These are phyloP conservation scores for Cicer chorassanicum DNA, from an alignment of 306 rosid species.

Conservation along the genomic window DNA sequence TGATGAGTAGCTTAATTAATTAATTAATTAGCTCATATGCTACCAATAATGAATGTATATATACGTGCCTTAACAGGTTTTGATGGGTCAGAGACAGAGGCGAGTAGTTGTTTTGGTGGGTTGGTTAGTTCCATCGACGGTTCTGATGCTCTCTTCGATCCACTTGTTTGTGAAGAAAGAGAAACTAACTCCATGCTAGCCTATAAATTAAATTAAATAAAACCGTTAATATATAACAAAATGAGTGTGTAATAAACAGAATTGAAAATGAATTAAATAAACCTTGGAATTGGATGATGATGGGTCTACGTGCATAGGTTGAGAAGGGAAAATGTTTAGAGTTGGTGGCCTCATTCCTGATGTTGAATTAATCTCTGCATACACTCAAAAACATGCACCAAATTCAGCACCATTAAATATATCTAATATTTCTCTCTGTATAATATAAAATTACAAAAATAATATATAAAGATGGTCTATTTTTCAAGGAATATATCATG, in stretches of 20 bases:
- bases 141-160: conserved; percentile 68
- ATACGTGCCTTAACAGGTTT: conserved; percentile 61
- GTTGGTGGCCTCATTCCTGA: conserved; percentile 92
- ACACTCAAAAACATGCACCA: conserved; percentile 37
- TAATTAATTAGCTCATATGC: conserved; percentile 27
- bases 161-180: conserved; percentile 58
- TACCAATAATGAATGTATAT: conserved; percentile 22
- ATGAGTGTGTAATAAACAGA: background rate
- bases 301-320: conserved; percentile 90
- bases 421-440: too few relatives aligned
- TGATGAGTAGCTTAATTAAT: background rate
- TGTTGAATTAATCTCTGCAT: conserved; percentile 53
- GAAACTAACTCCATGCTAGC: conserved; percentile 57
- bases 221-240: conserved; percentile 13
- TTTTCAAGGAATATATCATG: conserved; percentile 43
- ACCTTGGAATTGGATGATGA: conserved; percentile 73
- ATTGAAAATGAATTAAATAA: background rate
- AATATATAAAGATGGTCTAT: conserved; percentile 11
- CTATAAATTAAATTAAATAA: conserved; percentile 39
- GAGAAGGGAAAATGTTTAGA: conserved; percentile 94
- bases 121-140: conserved; percentile 78
- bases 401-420: conserved; percentile 40
- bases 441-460: background rate
- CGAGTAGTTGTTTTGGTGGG: conserved; percentile 49
- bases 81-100: conserved; percentile 58